These are phyloP conservation scores for Colletotrichum echinochloae DNA, from an alignment of 2,329 filamentous ascomycete genomes.

Conservation along the genomic window DNA sequence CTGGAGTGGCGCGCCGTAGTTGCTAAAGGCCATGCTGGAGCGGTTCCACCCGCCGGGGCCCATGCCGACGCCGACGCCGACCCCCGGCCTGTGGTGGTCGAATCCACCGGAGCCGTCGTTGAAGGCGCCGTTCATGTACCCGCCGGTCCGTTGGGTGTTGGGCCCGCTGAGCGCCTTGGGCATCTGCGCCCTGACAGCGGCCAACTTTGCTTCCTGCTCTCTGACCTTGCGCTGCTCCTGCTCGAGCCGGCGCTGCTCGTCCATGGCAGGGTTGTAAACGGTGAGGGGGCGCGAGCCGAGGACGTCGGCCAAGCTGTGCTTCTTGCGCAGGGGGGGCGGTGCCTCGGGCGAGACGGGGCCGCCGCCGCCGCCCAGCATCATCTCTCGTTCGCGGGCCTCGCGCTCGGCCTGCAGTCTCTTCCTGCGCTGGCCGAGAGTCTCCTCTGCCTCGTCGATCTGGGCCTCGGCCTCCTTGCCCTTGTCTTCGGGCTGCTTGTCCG, in stretches of 20 bases:
- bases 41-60: constrained; percentile 40
- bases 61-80: constrained; percentile 45
- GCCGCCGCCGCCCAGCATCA: constrained; percentile 52
- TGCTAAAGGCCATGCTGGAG: constrained; percentile 48
- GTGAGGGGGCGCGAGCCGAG: constrained; percentile 59
- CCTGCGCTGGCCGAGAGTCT: constrained; percentile 83
- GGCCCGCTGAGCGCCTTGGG: constrained; percentile 54
- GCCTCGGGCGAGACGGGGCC: constrained; percentile 48
- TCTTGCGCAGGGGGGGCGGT: constrained; percentile 47
- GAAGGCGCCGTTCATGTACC: constrained; percentile 64
- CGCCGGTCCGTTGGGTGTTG: constrained; percentile 53
- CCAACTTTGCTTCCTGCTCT: constrained; percentile 62
- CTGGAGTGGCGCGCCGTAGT: constrained; percentile 45
- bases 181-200: constrained; percentile 62
- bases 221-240: constrained; percentile 55
- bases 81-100: constrained; percentile 42
- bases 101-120: constrained; percentile 64
- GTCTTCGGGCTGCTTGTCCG: constrained; percentile 51
- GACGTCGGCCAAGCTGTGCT: constrained; percentile 71
- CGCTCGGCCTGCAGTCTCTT: constrained; percentile 77
- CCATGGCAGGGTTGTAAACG: constrained; percentile 54
- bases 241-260: constrained; percentile 54
- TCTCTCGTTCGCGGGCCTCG: constrained; percentile 71
- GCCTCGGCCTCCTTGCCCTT: constrained; percentile 48
- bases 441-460: constrained; percentile 67